Conservation (phyloP, 768 basidiomycete species). For the Tylopilus plumbeoviolaceoides region DNA sequence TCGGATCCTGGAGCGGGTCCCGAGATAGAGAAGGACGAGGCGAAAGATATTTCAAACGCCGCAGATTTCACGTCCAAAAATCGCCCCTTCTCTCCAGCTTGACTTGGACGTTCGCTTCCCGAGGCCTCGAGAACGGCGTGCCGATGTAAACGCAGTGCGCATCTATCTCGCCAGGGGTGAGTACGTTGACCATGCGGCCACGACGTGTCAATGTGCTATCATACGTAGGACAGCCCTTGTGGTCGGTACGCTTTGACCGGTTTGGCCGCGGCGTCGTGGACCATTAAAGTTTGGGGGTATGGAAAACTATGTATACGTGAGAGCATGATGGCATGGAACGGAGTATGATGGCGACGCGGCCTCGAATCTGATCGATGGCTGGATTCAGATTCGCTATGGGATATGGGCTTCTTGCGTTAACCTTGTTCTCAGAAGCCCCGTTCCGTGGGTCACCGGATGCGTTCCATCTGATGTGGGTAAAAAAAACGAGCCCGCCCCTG, state of each 20-base stretch:
- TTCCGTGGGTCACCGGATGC: neutral
- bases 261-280: neutral
- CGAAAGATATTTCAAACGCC: no score
- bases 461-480: neutral
- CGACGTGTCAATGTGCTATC: neutral
- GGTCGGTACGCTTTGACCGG: neutral
- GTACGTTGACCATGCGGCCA: neutral
- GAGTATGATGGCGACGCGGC: neutral
- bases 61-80: no score
- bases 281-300: neutral
- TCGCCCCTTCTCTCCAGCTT: neutral
- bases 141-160: neutral
- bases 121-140: no score
- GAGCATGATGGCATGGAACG: neutral
- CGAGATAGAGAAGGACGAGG: neutral
- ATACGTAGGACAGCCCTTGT: neutral
- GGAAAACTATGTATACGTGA: neutral
- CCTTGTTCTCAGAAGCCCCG: conserved; percentile 6
- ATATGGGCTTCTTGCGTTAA: conserved; percentile 3
- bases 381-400: conserved; percentile 1
- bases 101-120: neutral
- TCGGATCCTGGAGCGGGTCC: neutral
- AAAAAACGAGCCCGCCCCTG: neutral
- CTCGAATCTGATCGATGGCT: neutral
- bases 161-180: neutral